These are phyloP conservation scores for Phtheirospermum japonicum DNA, from an alignment of 257 asterid species.

Conservation along the genomic window DNA sequence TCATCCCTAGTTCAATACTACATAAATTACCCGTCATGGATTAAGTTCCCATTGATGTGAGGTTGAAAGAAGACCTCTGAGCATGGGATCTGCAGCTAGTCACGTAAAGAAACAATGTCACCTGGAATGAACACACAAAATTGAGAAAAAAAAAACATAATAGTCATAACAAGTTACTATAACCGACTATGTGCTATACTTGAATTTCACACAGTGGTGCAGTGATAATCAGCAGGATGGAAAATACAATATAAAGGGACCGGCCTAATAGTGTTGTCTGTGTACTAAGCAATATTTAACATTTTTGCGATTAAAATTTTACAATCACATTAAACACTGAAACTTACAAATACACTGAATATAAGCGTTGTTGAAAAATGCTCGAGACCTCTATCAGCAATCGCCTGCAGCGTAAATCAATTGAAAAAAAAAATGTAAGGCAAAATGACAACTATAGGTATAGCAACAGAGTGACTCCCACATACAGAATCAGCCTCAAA, in stretches of 20 bases:
- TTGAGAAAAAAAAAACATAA: conserved; percentile 12
- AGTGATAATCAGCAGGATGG: neutral
- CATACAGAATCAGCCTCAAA: conserved; percentile 98
- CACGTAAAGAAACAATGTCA: conserved; percentile 60
- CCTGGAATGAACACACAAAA: conserved; percentile 44
- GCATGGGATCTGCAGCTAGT: conserved; percentile 61
- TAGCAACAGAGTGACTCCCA: conserved; percentile 96
- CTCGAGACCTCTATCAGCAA: too few species aligned
- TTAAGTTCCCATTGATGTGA: conserved; percentile 34
- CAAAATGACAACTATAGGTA: conserved; percentile 83
- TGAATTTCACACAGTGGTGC: conserved; percentile 1
- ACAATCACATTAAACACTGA: too few species aligned
- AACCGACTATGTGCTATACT: neutral
- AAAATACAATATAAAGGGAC: conserved; percentile 19
- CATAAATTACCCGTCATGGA: neutral
- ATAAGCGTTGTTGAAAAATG: too few species aligned
- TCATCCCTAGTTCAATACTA: too few species aligned
- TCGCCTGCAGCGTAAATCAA: conserved; percentile 95
- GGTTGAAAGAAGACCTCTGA: conserved; percentile 81
- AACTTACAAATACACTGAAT: too few species aligned
- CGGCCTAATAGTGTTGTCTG: conserved; percentile 56
- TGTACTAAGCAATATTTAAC: neutral
- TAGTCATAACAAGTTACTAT: conserved; percentile 14
- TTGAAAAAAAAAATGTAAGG: conserved; percentile 92
- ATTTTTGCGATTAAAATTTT: neutral